A percentile compares a stretch with the other conserved stretches of the same genome.
Conservation (phyloP, 164 flowering plant genomes). For the Nelumbo lutea region DNA sequence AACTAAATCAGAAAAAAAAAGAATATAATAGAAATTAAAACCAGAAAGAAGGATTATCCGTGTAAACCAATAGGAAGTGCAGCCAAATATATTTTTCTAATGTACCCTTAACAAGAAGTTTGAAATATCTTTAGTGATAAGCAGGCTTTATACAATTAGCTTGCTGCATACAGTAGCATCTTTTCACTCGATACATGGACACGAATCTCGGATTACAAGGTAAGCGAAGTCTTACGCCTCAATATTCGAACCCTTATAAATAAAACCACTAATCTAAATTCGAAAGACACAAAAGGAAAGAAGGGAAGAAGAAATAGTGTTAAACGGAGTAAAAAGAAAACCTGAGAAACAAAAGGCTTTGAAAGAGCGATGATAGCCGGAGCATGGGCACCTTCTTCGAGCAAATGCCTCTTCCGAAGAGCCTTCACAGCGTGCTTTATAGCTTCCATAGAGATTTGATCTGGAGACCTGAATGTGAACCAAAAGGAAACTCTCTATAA, state of each 20-base stretch:
- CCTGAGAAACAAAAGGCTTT: slow-evolving; percentile 59
- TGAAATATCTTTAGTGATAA: no score
- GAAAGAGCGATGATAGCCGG: slow-evolving; percentile 75
- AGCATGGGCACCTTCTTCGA: slow-evolving; percentile 91
- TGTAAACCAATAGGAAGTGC: background rate
- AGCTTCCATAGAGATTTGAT: slow-evolving; percentile 52
- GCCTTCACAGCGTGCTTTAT: slow-evolving; percentile 80
- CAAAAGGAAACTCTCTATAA: no score
- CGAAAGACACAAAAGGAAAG: background rate
- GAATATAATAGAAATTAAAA: background rate
- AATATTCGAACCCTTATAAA: no score
- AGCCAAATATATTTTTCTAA: background rate
- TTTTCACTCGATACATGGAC: no score
- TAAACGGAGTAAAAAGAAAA: slow-evolving; percentile 10
- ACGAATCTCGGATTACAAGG: no score
- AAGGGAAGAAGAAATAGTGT: background rate
- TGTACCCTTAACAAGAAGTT: no score
- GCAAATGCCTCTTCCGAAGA: slow-evolving; percentile 65
- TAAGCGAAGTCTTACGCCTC: no score
- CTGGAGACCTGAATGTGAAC: slow-evolving; percentile 39
- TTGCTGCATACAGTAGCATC: no score
- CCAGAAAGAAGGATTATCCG: background rate
- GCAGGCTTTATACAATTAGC: no score
- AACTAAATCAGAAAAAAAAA: background rate
- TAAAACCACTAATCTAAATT: background rate